phyloP scores from a whole-genome alignment of 768 basidiomycete genomes.

The Lactifluus hygrophoroides region DNA sequence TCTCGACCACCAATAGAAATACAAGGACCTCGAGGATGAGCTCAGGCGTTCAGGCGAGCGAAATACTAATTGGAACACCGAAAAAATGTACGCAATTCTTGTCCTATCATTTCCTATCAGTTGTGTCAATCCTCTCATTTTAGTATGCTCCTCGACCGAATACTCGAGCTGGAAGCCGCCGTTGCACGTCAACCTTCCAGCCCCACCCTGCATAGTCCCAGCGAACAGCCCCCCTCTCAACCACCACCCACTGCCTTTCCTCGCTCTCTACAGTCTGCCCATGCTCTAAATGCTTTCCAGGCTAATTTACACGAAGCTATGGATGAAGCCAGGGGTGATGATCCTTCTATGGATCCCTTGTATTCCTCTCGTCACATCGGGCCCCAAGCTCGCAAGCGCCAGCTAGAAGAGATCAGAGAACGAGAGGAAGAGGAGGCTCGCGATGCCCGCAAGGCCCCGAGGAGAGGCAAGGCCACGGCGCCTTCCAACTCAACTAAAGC shows the following conservation, averaged over 20 bases:
- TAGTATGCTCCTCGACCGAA: constrained; percentile 50
- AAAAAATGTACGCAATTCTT: constrained; percentile 45
- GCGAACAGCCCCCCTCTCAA: constrained; percentile 25
- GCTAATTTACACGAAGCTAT: constrained; percentile 41
- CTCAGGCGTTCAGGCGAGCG: constrained; percentile 54
- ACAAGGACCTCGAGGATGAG: constrained; percentile 50
- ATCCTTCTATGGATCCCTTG: constrained; percentile 39
- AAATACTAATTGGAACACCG: constrained; percentile 51
- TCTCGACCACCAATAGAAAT: constrained; percentile 34
- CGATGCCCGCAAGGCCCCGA: constrained; percentile 31
- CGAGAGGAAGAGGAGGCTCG: constrained; percentile 40
- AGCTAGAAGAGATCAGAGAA: constrained; percentile 34
- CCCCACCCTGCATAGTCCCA: constrained; percentile 17
- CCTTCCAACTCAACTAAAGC: constrained; percentile 28
- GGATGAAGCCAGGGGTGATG: constrained; percentile 37
- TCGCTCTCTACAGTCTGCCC: constrained; percentile 37
- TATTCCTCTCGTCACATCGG: constrained; percentile 39
- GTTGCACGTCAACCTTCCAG: constrained; percentile 28
- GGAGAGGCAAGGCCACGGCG: constrained; percentile 25
- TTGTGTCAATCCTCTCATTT: constrained; percentile 8
- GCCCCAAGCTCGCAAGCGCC: constrained; percentile 36
- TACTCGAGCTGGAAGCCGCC: constrained; percentile 46
- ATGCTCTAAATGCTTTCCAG: constrained; percentile 38
- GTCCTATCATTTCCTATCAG: constrained; percentile 6
- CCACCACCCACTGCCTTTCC: constrained; percentile 42